These are phyloP conservation scores for Podospora pseudocomata DNA, from an alignment of 495 filamentous ascomycete genomes.

Conservation along the genomic window DNA sequence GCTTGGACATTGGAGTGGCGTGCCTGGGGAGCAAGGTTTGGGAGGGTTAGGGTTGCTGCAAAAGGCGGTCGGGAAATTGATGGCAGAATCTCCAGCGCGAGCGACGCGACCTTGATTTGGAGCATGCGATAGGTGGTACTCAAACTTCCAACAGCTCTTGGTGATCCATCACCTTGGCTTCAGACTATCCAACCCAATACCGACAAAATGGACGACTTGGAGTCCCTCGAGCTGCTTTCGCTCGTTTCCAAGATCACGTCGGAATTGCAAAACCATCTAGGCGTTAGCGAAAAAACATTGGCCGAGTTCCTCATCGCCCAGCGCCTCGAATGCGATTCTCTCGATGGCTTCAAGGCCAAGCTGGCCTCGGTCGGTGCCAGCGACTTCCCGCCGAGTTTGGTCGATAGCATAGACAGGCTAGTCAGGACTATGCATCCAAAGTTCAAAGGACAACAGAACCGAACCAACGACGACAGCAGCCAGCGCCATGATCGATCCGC, in stretches of 20 bases:
- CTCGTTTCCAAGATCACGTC: conserved; percentile 92
- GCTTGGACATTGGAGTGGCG: neutral
- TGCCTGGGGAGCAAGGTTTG: neutral
- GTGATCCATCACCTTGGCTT: neutral
- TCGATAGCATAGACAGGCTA: conserved; percentile 86
- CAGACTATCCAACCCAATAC: neutral
- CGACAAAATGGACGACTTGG: conserved; percentile 77
- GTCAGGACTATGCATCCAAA: conserved; percentile 88
- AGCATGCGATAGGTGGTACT: neutral
- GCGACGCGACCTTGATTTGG: neutral
- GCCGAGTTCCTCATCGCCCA: conserved; percentile 94
- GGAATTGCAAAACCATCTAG: conserved; percentile 90
- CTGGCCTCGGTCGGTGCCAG: conserved; percentile 64
- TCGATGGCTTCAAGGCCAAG: conserved; percentile 65
- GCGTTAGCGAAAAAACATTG: conserved; percentile 87
- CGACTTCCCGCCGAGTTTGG: conserved; percentile 83
- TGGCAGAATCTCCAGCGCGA: conserved; percentile 15
- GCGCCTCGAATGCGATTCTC: conserved; percentile 66
- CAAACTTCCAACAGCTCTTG: neutral
- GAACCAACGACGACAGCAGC: conserved; percentile 28
- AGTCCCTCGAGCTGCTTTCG: conserved; percentile 84
- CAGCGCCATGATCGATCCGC: conserved; percentile 37
- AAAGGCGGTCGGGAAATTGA: conserved; percentile 15
- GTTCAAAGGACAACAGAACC: conserved; percentile 52
- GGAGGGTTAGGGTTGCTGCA: conserved; percentile 17